A percentile compares a stretch with the other conserved stretches of the same genome.
Conservation (phyloP, 352 stramenopile species). For the Phytophthora fragariaefolia region DNA sequence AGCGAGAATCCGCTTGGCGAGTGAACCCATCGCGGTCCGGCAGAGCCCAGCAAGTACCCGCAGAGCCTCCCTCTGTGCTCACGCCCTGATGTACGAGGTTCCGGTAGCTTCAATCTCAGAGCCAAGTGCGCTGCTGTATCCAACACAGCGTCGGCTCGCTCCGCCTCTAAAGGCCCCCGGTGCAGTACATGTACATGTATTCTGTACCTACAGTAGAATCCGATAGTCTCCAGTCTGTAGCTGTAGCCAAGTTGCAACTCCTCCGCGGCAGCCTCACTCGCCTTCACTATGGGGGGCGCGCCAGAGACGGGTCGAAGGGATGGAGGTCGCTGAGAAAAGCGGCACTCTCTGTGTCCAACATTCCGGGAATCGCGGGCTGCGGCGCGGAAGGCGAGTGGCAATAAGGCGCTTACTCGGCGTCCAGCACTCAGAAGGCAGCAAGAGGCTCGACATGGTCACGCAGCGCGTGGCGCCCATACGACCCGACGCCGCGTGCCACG, state of each 20-base stretch:
- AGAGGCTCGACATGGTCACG: slow-evolving; percentile 28
- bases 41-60: neutral
- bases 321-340: slow-evolving; percentile 21
- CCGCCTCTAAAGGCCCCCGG: too few relatives aligned
- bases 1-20: neutral
- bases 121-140: too few relatives aligned
- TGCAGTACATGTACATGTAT: too few relatives aligned
- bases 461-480: slow-evolving; percentile 37
- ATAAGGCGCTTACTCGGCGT: neutral
- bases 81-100: too few relatives aligned
- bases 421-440: neutral
- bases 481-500: slow-evolving; percentile 12
- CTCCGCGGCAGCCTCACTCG: neutral
- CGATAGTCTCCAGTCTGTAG: too few relatives aligned
- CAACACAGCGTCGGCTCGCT: too few relatives aligned
- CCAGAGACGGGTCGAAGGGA: slow-evolving; percentile 10
- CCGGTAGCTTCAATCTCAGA: too few relatives aligned
- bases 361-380: slow-evolving; percentile 24
- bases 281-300: neutral
- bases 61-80: too few relatives aligned
- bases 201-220: too few relatives aligned
- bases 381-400: slow-evolving; percentile 16
- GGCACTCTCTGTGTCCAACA: slow-evolving; percentile 27
- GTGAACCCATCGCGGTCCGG: neutral
- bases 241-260: too few relatives aligned